These are phyloP conservation scores for Tylopilus sp. DNA, from an alignment of 1,284 basidiomycete genomes.

Conservation along the genomic window DNA sequence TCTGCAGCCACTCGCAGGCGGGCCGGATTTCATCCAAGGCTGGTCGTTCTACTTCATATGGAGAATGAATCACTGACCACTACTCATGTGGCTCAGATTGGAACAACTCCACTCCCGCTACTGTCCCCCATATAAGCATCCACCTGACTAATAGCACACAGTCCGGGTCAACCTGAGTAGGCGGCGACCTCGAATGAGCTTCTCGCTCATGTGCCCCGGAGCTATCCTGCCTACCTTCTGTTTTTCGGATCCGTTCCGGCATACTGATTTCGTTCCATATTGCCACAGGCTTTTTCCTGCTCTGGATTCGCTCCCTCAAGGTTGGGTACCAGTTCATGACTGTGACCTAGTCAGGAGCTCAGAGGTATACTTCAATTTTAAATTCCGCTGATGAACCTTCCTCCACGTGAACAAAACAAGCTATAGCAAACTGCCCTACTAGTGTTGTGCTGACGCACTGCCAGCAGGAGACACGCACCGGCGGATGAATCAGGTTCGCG, in stretches of 20 bases:
- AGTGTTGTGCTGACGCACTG: constrained; percentile 7
- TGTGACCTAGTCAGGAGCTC: not conserved
- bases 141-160: not conserved
- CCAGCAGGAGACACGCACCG: constrained; percentile 1
- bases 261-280: not conserved
- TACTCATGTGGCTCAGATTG: constrained; percentile 22
- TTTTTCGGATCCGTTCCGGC: constrained; percentile 11
- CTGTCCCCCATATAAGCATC: not conserved
- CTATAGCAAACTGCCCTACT: not conserved
- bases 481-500: constrained; percentile 3
- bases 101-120: constrained; percentile 10
- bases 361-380: constrained; percentile 16
- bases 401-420: constrained; percentile 5
- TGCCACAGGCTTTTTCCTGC: not conserved
- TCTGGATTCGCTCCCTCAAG: not conserved
- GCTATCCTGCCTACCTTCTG: constrained; percentile 1
- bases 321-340: constrained; percentile 2
- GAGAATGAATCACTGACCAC: constrained; percentile 12
- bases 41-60: constrained; percentile 9
- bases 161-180: constrained; percentile 10
- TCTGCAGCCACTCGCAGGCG: not conserved
- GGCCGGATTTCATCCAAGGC: constrained; percentile 14
- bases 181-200: constrained; percentile 2
- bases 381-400: constrained; percentile 7
- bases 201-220: constrained; percentile 5